These are phyloP conservation scores for Leccinum glutinopallens DNA, from an alignment of 1,284 basidiomycete species.

Conservation along the genomic window DNA sequence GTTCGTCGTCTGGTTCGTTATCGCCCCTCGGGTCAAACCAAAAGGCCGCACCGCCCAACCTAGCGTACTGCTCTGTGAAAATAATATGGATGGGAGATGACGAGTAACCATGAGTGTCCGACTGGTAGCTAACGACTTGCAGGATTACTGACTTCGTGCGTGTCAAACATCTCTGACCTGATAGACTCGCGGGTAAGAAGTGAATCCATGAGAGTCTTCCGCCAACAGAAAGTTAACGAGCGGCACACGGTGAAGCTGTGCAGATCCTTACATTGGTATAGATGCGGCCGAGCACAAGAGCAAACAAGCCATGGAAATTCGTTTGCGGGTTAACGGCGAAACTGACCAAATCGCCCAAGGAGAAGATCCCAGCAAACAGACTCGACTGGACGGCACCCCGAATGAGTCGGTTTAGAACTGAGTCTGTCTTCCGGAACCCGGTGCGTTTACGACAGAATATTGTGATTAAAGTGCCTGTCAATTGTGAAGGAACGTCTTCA, in stretches of 20 bases:
- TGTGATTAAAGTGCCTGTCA: slow-evolving; percentile 35
- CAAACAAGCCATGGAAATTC: slow-evolving; percentile 35
- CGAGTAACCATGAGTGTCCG: not conserved
- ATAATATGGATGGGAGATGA: not conserved
- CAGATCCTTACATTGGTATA: slow-evolving; percentile 35
- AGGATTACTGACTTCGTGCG: not conserved
- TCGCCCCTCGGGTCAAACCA: not conserved
- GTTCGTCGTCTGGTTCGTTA: not conserved
- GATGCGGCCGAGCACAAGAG: slow-evolving; percentile 35
- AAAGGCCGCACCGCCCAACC: not conserved
- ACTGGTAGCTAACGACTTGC: not conserved
- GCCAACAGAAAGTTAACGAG: not conserved
- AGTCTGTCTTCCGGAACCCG: slow-evolving; percentile 47
- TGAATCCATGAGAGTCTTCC: not conserved
- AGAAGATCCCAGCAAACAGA: slow-evolving; percentile 47
- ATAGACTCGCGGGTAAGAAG: not conserved
- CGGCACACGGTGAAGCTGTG: not conserved
- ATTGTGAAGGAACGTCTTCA: not conserved
- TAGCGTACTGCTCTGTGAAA: not conserved
- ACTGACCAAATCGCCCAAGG: slow-evolving; percentile 44
- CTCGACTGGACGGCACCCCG: slow-evolving; percentile 49
- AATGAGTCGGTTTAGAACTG: slow-evolving; percentile 47
- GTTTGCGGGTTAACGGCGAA: slow-evolving; percentile 36
- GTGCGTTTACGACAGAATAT: slow-evolving; percentile 44
- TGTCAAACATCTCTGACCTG: not conserved